These are phyloP conservation scores for Botrytis medusae DNA, from an alignment of 2,329 filamentous ascomycete genomes.

Conservation along the genomic window DNA sequence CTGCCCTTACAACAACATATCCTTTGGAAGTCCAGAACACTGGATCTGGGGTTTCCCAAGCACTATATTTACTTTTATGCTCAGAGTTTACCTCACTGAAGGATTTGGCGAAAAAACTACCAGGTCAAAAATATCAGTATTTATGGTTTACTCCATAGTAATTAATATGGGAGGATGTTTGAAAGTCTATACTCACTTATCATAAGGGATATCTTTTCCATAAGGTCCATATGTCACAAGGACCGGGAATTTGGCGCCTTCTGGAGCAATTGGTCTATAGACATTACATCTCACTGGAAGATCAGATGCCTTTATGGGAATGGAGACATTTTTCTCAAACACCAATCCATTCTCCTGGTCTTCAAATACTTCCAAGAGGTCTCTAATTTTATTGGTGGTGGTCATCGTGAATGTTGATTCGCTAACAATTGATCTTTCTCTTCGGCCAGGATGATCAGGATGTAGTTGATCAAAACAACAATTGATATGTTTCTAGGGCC, in stretches of 20 bases:
- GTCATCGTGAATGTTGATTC: not conserved
- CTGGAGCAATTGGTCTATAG: slow-evolving; percentile 46
- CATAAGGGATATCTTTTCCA: slow-evolving; percentile 69
- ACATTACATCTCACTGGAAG: slow-evolving; percentile 51
- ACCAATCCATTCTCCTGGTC: slow-evolving; percentile 28
- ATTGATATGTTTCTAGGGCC: not conserved
- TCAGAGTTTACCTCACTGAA: slow-evolving; percentile 46
- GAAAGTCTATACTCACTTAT: slow-evolving; percentile 42
- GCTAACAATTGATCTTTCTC: not conserved
- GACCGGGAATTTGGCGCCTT: slow-evolving; percentile 51
- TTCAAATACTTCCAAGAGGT: slow-evolving; percentile 26
- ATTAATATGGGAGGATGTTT: not conserved
- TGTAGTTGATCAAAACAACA: not conserved
- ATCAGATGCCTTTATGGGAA: slow-evolving; percentile 44
- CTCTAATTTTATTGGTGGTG: slow-evolving; percentile 22
- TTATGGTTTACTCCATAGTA: not conserved
- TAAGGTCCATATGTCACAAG: slow-evolving; percentile 72
- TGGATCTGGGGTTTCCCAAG: slow-evolving; percentile 48
- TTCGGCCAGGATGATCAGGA: not conserved
- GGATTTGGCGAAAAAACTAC: slow-evolving; percentile 47
- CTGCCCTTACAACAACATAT: slow-evolving; percentile 47
- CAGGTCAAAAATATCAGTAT: not conserved
- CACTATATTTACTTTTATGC: slow-evolving; percentile 44
- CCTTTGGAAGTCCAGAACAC: slow-evolving; percentile 45
- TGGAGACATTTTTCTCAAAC: slow-evolving; percentile 40